Evolutionary conservation across 345 rosid species (phyloP).

Genomic region (Nephelium lappaceum): DNA sequence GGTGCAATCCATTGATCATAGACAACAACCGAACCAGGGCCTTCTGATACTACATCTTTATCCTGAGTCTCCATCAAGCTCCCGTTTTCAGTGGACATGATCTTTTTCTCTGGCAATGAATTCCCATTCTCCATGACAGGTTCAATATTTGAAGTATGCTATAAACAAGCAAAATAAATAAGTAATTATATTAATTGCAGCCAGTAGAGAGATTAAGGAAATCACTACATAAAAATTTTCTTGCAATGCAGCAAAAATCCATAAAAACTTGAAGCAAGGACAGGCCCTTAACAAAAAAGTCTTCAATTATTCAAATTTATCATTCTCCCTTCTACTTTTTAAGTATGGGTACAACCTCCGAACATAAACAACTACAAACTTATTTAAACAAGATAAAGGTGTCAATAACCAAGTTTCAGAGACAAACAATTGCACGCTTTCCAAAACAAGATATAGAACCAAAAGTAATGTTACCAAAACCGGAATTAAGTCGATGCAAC

Average conservation of each 20-base stretch:
- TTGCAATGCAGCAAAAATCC: not conserved
- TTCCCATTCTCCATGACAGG: constrained; percentile 62
- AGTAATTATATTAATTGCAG: constrained; percentile 2
- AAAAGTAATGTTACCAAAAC: not conserved
- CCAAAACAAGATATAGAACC: constrained; percentile 2
- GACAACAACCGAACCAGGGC: constrained; percentile 67
- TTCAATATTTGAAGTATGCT: constrained; percentile 66
- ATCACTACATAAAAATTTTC: not conserved
- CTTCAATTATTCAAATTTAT: not conserved
- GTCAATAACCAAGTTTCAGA: not conserved
- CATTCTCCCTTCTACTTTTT: not conserved
- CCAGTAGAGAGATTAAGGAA: not conserved
- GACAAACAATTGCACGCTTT: not conserved
- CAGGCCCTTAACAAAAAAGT: not conserved
- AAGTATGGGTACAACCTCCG: not conserved
- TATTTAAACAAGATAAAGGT: not conserved
- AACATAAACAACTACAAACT: not conserved
- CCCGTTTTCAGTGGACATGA: constrained; percentile 67
- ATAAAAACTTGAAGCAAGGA: not conserved
- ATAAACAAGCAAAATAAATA: constrained; percentile 23
- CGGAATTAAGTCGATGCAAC: constrained; percentile 1
- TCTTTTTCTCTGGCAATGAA: constrained; percentile 66
- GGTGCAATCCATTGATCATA: constrained; percentile 94
- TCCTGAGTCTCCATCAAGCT: constrained; percentile 70
- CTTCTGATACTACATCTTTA: constrained; percentile 92